Base-by-base conservation (phyloP, 2,329 filamentous ascomycete genomes). In the Colletotrichum endophyticum region DNA sequence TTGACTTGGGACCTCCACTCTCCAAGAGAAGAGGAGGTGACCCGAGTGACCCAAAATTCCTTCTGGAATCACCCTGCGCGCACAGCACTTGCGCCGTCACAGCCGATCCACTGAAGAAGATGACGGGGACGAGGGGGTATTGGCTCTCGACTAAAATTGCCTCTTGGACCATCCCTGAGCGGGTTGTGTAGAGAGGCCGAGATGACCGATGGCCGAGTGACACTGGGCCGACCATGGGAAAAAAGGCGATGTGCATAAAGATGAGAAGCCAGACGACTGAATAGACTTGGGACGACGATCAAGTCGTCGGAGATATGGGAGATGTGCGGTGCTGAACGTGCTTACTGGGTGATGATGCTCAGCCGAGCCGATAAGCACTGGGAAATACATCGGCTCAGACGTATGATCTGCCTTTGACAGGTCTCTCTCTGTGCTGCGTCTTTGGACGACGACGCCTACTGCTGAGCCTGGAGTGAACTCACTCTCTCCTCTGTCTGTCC, bases 81-180 rank as follows among this genome's bases (percentile, higher is more conserved):
- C 59, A 34, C 70, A 27, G 19, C 62, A 61, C 49, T 53, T 67
- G 74, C 70, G 75, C 72, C 73, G 75, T 76, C 68, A 66, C 67
- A 77, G 44, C 75, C 72, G 72, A 73, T 77, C 75, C 75, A 77
- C 67, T 74, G 64, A 74, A 76, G 73, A 75, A 75, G 73, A 72
- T 72, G 73, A 75, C 62, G 69, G 36, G 36, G 69, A 72, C 27
- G 27, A 39, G 30, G 57, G 25, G 44, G 34, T 25, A 49, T 28
- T 70, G 32, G 32, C 27, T 27, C 63, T 64, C 74, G 70, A 76
- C 74, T 74, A 76, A 74, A 76, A 74, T 70, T 76, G 74, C 74
- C 74, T 74, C 74, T 74, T 76, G 70, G 71, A 39, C 64, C 57
- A 75, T 75, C 73, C 73, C 73, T 75, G 73, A 75, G 69, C 69